phyloP scores from a whole-genome alignment of 208 protist genomes.

The Zelonia costaricensis region DNA sequence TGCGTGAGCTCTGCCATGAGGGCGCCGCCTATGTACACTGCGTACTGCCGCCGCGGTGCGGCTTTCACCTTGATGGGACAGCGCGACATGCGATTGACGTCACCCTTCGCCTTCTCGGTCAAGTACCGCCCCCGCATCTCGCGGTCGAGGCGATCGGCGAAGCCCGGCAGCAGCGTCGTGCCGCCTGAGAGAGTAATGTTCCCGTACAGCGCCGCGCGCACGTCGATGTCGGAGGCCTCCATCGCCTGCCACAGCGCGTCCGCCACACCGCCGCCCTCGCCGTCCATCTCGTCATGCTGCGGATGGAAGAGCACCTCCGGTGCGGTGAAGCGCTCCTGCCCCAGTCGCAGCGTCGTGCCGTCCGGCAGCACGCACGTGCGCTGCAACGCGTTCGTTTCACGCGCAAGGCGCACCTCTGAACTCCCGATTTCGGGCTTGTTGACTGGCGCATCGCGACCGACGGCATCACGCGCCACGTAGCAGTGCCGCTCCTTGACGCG shows the following conservation, averaged over 20 bases:
- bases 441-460: no score
- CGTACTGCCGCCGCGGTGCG: conserved; percentile 96
- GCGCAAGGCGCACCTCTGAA: conserved; percentile 88
- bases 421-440: conserved; percentile 24
- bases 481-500: conserved; percentile 96
- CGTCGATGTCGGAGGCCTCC: conserved; percentile 68
- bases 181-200: conserved; percentile 98
- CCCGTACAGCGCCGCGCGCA: conserved; percentile 91
- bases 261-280: conserved; percentile 89
- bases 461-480: conserved; percentile 70
- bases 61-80: conserved; percentile 96
- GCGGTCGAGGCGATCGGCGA: conserved; percentile 94
- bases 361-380: conserved; percentile 86
- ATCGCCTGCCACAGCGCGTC: conserved; percentile 96
- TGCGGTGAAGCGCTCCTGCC: conserved; percentile 91
- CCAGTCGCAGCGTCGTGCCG: conserved; percentile 92
- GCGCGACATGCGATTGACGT: conserved; percentile 50
- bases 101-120: conserved; percentile 88
- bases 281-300: conserved; percentile 90
- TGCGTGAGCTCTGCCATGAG: conserved; percentile 96
- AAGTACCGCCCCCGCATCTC: conserved; percentile 94
- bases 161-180: conserved; percentile 97
- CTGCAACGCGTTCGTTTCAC: conserved; percentile 68
- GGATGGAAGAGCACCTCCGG: conserved; percentile 98
- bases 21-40: conserved; percentile 97